These are phyloP conservation scores for Monosporascus ibericus DNA, from an alignment of 2,329 filamentous ascomycete genomes.

Conservation along the genomic window DNA sequence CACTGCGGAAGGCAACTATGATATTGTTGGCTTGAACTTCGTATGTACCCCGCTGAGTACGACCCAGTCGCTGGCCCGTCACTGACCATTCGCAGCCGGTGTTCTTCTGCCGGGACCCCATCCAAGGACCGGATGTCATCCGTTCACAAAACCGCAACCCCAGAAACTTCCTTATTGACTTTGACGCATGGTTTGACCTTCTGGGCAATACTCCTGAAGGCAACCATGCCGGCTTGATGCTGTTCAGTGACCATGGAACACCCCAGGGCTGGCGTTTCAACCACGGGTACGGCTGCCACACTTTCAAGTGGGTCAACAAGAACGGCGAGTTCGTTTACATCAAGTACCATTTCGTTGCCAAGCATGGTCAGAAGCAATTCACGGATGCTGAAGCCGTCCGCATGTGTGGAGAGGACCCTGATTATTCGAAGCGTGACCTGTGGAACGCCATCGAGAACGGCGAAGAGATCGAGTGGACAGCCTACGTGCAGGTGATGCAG, in stretches of 20 bases:
- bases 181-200: slow-evolving; percentile 41
- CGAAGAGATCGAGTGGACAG: slow-evolving; percentile 48
- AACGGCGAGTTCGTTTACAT: slow-evolving; percentile 44
- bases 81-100: slow-evolving; percentile 22
- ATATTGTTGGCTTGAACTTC: slow-evolving; percentile 42
- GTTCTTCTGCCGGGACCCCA: slow-evolving; percentile 44
- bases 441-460: slow-evolving; percentile 47
- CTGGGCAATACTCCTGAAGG: slow-evolving; percentile 41
- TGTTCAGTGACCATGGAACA: slow-evolving; percentile 44
- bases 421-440: slow-evolving; percentile 48
- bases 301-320: slow-evolving; percentile 41
- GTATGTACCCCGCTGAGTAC: no score
- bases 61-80: no score
- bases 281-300: slow-evolving; percentile 39
- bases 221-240: slow-evolving; percentile 43
- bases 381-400: slow-evolving; percentile 36
- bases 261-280: slow-evolving; percentile 37
- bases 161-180: slow-evolving; percentile 41
- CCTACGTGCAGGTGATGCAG: slow-evolving; percentile 49
- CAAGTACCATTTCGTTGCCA: slow-evolving; percentile 43
- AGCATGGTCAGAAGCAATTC: slow-evolving; percentile 41
- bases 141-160: slow-evolving; percentile 40
- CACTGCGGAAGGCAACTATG: slow-evolving; percentile 56
- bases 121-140: slow-evolving; percentile 40
- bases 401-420: slow-evolving; percentile 42